Percentiles rank a stretch among this genome's conserved stretches.
phyloP scores from a whole-genome alignment of 495 filamentous ascomycete species.

The Penicillium canescens region DNA sequence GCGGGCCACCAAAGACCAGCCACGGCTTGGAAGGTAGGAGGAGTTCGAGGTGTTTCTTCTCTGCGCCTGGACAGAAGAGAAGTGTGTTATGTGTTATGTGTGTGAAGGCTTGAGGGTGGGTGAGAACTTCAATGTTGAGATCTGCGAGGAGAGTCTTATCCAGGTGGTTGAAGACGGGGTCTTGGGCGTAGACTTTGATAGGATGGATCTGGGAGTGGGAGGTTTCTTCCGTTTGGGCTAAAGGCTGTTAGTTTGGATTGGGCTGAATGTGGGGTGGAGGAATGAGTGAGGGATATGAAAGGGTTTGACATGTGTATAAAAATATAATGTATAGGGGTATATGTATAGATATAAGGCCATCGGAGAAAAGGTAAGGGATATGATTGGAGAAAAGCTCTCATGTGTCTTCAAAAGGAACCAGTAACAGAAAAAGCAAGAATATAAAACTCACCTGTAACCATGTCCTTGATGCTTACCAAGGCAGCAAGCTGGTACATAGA shows the following conservation, averaged over 20 bases:
- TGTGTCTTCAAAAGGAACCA: neutral
- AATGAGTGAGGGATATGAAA: no score
- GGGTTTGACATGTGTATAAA: no score
- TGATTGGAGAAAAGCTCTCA: no score
- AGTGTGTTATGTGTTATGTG: conserved; percentile 53
- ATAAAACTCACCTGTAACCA: conserved; percentile 14
- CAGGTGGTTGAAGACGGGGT: conserved; percentile 65
- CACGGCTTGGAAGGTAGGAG: conserved; percentile 30
- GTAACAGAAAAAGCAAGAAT: neutral
- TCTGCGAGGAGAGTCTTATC: conserved; percentile 58
- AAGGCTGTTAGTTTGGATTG: neutral
- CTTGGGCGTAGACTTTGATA: conserved; percentile 58
- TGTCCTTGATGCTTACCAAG: conserved; percentile 52
- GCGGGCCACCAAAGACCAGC: conserved; percentile 35
- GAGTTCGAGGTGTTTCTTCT: conserved; percentile 37
- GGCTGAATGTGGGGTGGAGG: neutral
- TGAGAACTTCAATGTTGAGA: conserved; percentile 54
- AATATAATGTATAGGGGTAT: no score
- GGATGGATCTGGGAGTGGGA: neutral
- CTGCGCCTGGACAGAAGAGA: conserved; percentile 60
- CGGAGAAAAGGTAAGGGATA: no score
- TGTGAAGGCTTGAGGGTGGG: conserved; percentile 58
- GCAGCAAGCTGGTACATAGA: conserved; percentile 63
- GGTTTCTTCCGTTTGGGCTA: neutral
- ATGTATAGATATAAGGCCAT: no score